Conservation (phyloP, 139 green algal genomes). For the Auxenochlorella protothecoides region DNA sequence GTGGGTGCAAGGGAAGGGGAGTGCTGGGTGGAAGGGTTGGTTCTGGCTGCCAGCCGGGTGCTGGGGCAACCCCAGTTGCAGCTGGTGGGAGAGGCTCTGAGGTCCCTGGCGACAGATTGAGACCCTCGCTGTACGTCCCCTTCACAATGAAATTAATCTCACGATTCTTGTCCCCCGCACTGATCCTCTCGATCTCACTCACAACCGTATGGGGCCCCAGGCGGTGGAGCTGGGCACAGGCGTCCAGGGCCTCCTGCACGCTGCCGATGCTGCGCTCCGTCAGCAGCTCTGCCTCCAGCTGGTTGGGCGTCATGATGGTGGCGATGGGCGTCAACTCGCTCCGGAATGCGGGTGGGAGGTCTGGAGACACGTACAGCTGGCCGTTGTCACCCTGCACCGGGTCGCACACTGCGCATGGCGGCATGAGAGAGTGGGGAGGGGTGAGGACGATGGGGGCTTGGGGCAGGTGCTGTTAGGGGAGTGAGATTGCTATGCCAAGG, state of each 20-base stretch:
- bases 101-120: no score
- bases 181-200: conserved; percentile 2
- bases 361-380: conserved; percentile 61
- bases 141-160: no score
- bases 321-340: conserved; percentile 54
- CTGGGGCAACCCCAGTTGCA: no score
- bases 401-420: conserved; percentile 68
- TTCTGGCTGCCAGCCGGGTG: no score
- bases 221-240: conserved; percentile 48
- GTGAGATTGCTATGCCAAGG: no score
- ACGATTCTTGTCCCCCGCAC: no score
- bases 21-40: no score
- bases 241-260: conserved; percentile 39
- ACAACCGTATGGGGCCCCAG: conserved; percentile 66
- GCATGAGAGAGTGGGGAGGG: no score
- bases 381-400: conserved; percentile 90
- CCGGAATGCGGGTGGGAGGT: conserved; percentile 61
- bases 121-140: no score
- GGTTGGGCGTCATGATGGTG: conserved; percentile 76
- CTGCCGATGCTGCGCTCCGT: conserved; percentile 45
- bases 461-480: no score
- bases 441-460: no score
- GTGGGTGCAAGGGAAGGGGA: neutral
- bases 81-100: no score
- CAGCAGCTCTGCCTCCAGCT: conserved; percentile 71